phyloP scores from a whole-genome alignment of 345 rosid species.

The Eucalyptus caleyi region DNA sequence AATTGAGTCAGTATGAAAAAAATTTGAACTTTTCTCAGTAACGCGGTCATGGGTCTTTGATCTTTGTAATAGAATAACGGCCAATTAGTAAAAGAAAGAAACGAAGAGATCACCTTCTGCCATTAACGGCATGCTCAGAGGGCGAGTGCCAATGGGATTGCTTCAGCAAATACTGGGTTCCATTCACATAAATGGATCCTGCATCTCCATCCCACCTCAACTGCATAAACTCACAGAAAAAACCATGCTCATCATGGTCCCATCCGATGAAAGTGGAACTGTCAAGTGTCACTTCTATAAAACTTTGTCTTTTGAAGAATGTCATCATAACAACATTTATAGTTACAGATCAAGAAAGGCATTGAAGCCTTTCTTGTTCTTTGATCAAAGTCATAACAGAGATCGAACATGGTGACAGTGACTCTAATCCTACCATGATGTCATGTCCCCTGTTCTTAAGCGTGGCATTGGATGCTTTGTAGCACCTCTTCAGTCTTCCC shows the following conservation, averaged over 20 bases:
- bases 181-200: conserved; percentile 27
- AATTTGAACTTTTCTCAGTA: neutral
- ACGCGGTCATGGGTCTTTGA: neutral
- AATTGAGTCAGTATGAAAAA: neutral
- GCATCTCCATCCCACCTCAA: conserved; percentile 40
- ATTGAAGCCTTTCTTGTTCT: neutral
- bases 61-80: neutral
- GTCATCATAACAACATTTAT: neutral
- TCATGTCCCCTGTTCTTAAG: conserved; percentile 84
- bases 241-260: neutral
- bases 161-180: conserved; percentile 17
- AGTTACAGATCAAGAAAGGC: neutral
- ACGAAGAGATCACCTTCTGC: conserved; percentile 14
- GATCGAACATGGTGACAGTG: neutral
- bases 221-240: conserved; percentile 15
- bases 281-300: neutral
- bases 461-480: conserved; percentile 39
- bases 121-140: conserved; percentile 43
- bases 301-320: neutral
- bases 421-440: conserved; percentile 39
- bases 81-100: no score
- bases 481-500: conserved; percentile 34
- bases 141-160: conserved; percentile 62
- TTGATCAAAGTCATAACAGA: neutral
- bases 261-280: neutral